Evolutionary conservation across 768 basidiomycete genomes (phyloP), one percentile per base, ranked within the genome.

Genomic region (Mycena kentingensis): DNA sequence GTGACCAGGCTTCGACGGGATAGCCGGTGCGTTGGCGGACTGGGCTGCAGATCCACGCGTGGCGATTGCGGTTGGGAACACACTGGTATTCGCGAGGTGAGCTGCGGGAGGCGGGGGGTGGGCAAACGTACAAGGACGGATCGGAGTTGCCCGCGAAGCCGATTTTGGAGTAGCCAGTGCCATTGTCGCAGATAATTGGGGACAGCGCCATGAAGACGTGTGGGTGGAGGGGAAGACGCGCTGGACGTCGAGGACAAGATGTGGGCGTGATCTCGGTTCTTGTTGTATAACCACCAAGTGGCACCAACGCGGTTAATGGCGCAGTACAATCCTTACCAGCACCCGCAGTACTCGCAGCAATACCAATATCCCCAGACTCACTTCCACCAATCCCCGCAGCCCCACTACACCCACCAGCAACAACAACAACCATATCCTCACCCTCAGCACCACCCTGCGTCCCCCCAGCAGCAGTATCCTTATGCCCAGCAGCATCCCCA

Each of bases 81-180:
- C 94, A 67, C 90, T 93, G 41, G 6, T 11, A 51, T 31, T 39
- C 26, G 48, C 52, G 41, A 37, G 37, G 61, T 34, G 26, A 38
- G 45, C 26, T 38, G 29, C 47, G 42, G 5, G 38, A 18, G 16
- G 22, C 24, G 2, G 37, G 43, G 16, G 11, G 22, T n/a, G 39
- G 31, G 31, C 43, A 45, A 28, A 80, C 89, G 71, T 67, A 93
- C 90, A 96, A 99, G 8, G 96, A 98, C 18, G 97, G 97, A 73
- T 98, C 95, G 39, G 93, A 97, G 74, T 99, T 99, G 48, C 96
- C 96, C 37, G 97, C 95, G 72, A 97, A 98, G 29, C 95, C 96
- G 71, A 98, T 88, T 82, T 98, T 98, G 11, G 95, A 96, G 71
- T 81, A 98, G 28, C 96, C 95, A 38, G 95, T 97, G 35, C 95